Evolutionary conservation across 2,329 filamentous ascomycete genomes (phyloP).

Genomic region (Fusarium setosum): DNA sequence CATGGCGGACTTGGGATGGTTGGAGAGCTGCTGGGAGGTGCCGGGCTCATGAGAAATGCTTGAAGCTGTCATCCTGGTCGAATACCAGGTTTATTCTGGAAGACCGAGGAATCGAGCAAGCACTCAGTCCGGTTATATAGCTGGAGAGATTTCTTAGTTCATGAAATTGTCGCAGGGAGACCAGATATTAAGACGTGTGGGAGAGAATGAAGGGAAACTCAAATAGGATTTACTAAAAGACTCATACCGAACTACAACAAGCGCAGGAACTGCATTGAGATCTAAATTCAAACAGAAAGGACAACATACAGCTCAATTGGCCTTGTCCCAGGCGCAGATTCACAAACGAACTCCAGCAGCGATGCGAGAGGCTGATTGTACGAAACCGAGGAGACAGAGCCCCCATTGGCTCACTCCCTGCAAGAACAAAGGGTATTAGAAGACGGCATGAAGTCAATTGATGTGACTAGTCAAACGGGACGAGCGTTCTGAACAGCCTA

Average conservation of each 20-base stretch:
- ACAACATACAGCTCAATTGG: slow-evolving; percentile 23
- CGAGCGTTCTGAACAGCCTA: not conserved
- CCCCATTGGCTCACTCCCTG: slow-evolving; percentile 20
- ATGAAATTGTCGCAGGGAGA: too few species aligned
- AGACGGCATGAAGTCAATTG: too few species aligned
- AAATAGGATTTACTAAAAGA: too few species aligned
- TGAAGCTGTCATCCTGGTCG: slow-evolving; percentile 21
- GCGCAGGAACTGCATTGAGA: too few species aligned
- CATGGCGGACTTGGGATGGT: not conserved
- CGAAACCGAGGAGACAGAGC: too few species aligned
- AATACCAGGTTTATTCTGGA: slow-evolving; percentile 1
- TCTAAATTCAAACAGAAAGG: not conserved
- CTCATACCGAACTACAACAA: too few species aligned
- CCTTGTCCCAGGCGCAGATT: slow-evolving; percentile 18
- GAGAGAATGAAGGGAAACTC: too few species aligned
- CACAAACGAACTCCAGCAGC: slow-evolving; percentile 24
- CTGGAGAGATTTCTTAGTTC: slow-evolving; percentile 21
- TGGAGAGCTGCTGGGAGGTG: slow-evolving; percentile 25
- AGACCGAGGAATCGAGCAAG: not conserved
- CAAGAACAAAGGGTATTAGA: not conserved
- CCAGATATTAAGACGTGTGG: too few species aligned
- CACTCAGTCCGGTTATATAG: not conserved
- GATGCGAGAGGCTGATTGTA: too few species aligned
- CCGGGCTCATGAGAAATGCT: slow-evolving; percentile 19
- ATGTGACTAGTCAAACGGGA: not conserved